Percentiles rank a stretch among this genome's conserved stretches.
Conservation (phyloP, 305 asterid genomes). For the Petunia hybrid region DNA sequence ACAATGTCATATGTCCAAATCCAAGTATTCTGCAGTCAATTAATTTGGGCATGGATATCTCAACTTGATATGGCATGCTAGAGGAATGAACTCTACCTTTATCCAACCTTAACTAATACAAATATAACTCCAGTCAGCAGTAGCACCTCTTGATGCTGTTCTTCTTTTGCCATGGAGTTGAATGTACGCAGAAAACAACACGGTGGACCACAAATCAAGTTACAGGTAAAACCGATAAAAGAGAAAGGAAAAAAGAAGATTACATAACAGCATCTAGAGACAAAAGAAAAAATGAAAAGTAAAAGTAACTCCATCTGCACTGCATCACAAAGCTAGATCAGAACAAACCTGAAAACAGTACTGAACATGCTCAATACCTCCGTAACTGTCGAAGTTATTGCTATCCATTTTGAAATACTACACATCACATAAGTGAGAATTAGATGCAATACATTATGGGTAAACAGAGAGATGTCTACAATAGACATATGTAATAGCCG, state of each 20-base stretch:
- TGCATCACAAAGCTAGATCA: constrained; percentile 33
- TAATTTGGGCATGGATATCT: constrained; percentile 13
- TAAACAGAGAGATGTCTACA: not conserved
- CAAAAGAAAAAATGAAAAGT: not conserved
- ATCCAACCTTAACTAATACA: constrained; percentile 10
- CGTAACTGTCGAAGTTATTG: constrained; percentile 67
- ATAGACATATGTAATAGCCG: constrained; percentile 2
- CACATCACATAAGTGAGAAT: constrained; percentile 32
- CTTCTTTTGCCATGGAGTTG: constrained; percentile 19
- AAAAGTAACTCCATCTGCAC: constrained; percentile 15
- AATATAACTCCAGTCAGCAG: constrained; percentile 2
- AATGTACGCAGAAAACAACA: constrained; percentile 13
- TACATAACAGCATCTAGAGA: constrained; percentile 16
- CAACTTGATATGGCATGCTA: constrained; percentile 24
- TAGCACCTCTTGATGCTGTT: constrained; percentile 24
- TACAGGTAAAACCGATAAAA: not conserved
- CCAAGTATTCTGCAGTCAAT: constrained; percentile 16
- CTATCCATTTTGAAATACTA: constrained; percentile 98
- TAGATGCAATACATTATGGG: constrained; percentile 24
- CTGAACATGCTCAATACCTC: constrained; percentile 85
- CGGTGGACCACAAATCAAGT: constrained; percentile 9
- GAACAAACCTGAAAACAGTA: constrained; percentile 89
- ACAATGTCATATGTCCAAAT: constrained; percentile 22
- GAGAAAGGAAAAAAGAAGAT: not conserved
- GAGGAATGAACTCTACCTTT: not conserved